Evolutionary conservation across 2,329 filamentous ascomycete genomes (phyloP), one percentile per base, ranked within the genome.

Genomic region (Samsoniella hepiali): DNA sequence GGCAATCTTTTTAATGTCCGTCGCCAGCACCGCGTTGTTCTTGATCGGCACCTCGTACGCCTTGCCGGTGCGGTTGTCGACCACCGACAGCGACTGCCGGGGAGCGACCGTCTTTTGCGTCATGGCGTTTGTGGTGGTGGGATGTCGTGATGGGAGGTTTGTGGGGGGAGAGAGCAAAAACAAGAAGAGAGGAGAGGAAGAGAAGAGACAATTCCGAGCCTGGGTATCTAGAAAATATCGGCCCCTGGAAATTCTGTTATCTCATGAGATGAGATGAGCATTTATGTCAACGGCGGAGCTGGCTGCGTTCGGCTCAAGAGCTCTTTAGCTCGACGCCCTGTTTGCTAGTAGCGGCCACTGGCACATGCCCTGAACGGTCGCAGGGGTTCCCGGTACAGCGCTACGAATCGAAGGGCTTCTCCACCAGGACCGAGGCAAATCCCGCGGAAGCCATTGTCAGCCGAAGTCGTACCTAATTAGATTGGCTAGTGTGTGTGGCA

Each of bases 1-100:
- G 67, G 77, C 79, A 69, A 83, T 82, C 69, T 80, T 79, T 69
- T 82, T 82, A 73, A 82, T 78, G 65, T 82, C 81, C 3, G 79
- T 81, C 15, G 81, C 81, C 36, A 74, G 73, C n/a, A 83, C 76
- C 1, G 80, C 76, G 69, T 82, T 83, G 70, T 81, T 71, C 57
- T 72, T 75, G 69, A 83, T 82, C 63, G 81, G 80, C 40, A 83
- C 71, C 69, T 81, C 78, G 63, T 82, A 82, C 27, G 72, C 69
- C 67, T 78, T 76, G 60, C 77, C 78, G 3, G 80, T 82, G 63
- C 81, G 78, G 72, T 82, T 82, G 69, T 83, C 81, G 42, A 78
- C 71, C 31, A 81, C 78, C 17, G 78, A 80, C 66, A 81, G 70
- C 47, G 74, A 72, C 67, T 72, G 69, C 31, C 69, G 69, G 13